Evolutionary conservation across 805 yeast species (phyloP), one percentile per base, ranked within the genome.

Genomic region (Millerozyma acaciae): DNA sequence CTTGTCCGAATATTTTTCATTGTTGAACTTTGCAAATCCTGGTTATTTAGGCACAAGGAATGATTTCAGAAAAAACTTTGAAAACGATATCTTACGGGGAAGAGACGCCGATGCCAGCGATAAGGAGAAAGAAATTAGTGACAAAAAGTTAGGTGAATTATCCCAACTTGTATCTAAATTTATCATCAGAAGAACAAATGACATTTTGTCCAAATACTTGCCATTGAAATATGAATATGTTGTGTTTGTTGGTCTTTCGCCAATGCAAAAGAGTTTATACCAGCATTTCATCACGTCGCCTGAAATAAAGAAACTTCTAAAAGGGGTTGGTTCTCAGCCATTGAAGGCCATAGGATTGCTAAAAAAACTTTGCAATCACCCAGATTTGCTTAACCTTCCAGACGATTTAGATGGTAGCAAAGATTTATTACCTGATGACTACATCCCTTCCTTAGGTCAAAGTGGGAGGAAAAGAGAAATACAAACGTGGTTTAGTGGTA

Each of bases 151-250:
- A 32, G 62, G 65, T 14, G 87, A 84, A 45, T 62, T 93, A 30
- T 78, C 90, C 0, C 75, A 68, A 19, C 53, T 88, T 28, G 98
- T 93, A 2, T 84, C 89, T 21, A 82, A 78, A 46, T 90, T 90
- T 55, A 93, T 93, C 54, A 93, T 93, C 39, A 74, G 98, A 54
- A 78, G 98, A 52, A 88, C 97, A 1, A 93, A 93, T 62, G 98
- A 93, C 57, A 85, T 93, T 47, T 66, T 93, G 35, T 82, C 96
- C 19, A 90, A 93, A 58, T 93, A 93, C 52, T 68, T 93, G 39
- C 98, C 98, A 0, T 86, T 94, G 42, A 93, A 93, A 57, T 89
- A 88, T 54, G 98, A 93, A 56, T 95, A 93, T 57, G 97, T 93
- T 15, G 84, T 93, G n/a, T 93, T 90, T 56, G 88, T 93, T 40